phyloP scores from a whole-genome alignment of 345 rosid species.

The Passiflora organensis region DNA sequence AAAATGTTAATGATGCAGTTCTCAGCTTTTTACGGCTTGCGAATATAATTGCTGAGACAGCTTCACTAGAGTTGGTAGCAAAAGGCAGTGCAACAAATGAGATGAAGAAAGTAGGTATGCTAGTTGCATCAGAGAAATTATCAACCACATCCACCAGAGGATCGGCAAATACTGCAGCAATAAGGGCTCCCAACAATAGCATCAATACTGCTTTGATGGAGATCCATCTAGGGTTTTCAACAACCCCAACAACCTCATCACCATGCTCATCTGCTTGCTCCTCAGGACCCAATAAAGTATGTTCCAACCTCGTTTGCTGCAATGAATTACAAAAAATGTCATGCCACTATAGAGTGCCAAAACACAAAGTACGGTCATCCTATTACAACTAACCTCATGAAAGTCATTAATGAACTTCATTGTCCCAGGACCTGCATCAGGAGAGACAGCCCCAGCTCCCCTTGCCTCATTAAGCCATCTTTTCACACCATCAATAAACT shows the following conservation, averaged over 20 bases:
- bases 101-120: slow-evolving; percentile 91
- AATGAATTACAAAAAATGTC: slow-evolving; percentile 9
- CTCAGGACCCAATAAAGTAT: slow-evolving; percentile 43
- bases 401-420: slow-evolving; percentile 39
- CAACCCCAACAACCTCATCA: slow-evolving; percentile 50
- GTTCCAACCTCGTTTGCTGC: slow-evolving; percentile 79
- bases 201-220: slow-evolving; percentile 59
- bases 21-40: slow-evolving; percentile 73
- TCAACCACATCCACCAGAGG: slow-evolving; percentile 92
- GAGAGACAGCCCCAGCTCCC: slow-evolving; percentile 7
- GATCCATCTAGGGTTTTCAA: slow-evolving; percentile 47
- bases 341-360: background rate
- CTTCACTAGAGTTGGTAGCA: slow-evolving; percentile 94
- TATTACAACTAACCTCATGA: slow-evolving; percentile 41
- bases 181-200: slow-evolving; percentile 65
- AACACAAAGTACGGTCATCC: background rate
- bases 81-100: slow-evolving; percentile 86
- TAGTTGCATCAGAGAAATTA: slow-evolving; percentile 81
- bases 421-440: slow-evolving; percentile 38
- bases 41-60: slow-evolving; percentile 85
- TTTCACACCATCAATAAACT: slow-evolving; percentile 57
- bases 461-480: slow-evolving; percentile 37
- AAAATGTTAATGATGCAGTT: slow-evolving; percentile 82
- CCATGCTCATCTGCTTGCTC: slow-evolving; percentile 29
- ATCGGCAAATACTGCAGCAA: slow-evolving; percentile 93